These are phyloP conservation scores for Lichtheimia ornata DNA, from an alignment of 371 early-diverging fungal species.

Conservation along the genomic window DNA sequence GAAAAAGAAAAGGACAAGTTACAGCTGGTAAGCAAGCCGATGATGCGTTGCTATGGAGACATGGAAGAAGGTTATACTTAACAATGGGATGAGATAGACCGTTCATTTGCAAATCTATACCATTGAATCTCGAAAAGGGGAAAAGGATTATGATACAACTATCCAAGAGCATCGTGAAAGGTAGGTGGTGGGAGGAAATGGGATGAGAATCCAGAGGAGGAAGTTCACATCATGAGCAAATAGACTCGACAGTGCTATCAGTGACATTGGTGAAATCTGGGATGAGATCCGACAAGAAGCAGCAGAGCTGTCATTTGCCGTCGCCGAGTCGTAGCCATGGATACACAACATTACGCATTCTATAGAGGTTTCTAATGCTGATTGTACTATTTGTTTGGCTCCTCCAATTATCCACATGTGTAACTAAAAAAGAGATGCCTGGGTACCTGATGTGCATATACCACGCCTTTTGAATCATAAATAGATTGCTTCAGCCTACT, in stretches of 20 bases:
- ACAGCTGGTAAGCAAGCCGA: constrained; percentile 21
- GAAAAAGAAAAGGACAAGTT: constrained; percentile 42
- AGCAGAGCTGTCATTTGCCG: constrained; percentile 21
- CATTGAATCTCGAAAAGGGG: constrained; percentile 35
- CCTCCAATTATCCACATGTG: no score
- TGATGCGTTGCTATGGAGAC: background rate
- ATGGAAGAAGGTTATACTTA: background rate
- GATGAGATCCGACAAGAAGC: constrained; percentile 47
- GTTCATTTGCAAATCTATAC: constrained; percentile 41
- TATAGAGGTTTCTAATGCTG: no score
- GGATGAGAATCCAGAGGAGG: background rate
- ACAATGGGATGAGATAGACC: constrained; percentile 17
- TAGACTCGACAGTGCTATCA: background rate
- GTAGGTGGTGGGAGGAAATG: constrained; percentile 10
- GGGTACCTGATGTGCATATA: no score
- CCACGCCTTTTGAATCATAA: no score
- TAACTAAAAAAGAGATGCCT: no score
- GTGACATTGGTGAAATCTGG: constrained; percentile 39
- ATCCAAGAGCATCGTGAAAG: constrained; percentile 28
- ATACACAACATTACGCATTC: no score
- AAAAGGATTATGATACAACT: constrained; percentile 43
- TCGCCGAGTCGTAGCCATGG: constrained; percentile 2
- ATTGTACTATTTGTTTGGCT: no score
- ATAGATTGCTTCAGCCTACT: no score
- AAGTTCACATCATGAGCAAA: no score